Conservation (phyloP, 2,329 filamentous ascomycete species). For the Elsinoe australis region DNA sequence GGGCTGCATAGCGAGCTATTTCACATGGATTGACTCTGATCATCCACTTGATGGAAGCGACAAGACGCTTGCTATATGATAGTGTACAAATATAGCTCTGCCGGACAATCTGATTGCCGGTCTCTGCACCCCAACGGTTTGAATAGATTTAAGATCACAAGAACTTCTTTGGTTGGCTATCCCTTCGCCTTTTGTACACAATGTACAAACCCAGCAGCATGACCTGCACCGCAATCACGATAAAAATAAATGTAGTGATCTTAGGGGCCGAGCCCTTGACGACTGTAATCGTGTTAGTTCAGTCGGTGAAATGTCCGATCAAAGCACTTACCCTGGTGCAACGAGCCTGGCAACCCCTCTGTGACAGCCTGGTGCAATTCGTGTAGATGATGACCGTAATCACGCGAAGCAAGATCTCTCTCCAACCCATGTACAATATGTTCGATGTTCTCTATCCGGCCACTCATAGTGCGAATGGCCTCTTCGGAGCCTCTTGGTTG, state of each 20-base stretch:
- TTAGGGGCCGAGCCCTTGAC: constrained; percentile 48
- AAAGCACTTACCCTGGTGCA: constrained; percentile 43
- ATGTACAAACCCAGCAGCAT: constrained; percentile 62
- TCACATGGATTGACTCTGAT: too few relatives aligned
- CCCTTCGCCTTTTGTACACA: constrained; percentile 70
- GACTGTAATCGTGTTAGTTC: constrained; percentile 32
- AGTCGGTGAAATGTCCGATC: neutral
- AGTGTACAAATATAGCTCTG: too few relatives aligned
- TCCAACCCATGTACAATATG: constrained; percentile 43
- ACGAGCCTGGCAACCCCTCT: constrained; percentile 43
- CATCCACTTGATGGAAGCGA: too few relatives aligned
- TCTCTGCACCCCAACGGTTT: too few relatives aligned
- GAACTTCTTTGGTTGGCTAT: constrained; percentile 82
- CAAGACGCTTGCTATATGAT: too few relatives aligned
- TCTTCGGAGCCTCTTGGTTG: constrained; percentile 9
- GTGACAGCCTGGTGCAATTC: constrained; percentile 48
- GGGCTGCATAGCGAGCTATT: too few relatives aligned
- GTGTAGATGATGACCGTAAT: constrained; percentile 49
- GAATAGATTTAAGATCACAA: too few relatives aligned
- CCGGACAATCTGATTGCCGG: too few relatives aligned
- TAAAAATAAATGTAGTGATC: constrained; percentile 57
- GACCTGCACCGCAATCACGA: constrained; percentile 68
- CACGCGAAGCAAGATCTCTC: constrained; percentile 48
- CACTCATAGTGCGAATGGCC: constrained; percentile 26
- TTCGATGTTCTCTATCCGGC: constrained; percentile 48